phyloP scores from a whole-genome alignment of 202 grass and related monocot species.

The Setaria italica region DNA sequence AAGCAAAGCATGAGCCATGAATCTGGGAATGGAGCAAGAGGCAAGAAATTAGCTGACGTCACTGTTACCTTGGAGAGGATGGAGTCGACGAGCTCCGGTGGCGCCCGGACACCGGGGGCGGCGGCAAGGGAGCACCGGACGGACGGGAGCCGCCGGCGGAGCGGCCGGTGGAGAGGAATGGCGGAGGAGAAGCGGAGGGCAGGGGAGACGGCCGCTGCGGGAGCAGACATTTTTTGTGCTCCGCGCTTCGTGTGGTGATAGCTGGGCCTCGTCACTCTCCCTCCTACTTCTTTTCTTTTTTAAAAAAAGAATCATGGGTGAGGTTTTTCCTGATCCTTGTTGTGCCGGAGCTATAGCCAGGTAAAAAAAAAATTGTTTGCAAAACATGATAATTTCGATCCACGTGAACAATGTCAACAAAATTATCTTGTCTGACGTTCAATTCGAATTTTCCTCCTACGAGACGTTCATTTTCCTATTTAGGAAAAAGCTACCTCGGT shows the following conservation, averaged over 20 bases:
- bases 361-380: neutral
- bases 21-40: neutral
- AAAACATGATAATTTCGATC: neutral
- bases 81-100: slow-evolving; percentile 70
- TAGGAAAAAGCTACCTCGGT: too few relatives aligned
- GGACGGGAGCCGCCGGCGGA: slow-evolving; percentile 46
- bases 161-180: slow-evolving; percentile 40
- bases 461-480: neutral
- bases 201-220: slow-evolving; percentile 36
- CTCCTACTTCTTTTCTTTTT: neutral
- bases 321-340: neutral
- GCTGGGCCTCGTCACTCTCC: slow-evolving; percentile 8
- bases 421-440: neutral
- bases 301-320: neutral
- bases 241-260: slow-evolving; percentile 29
- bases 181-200: slow-evolving; percentile 55
- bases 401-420: neutral
- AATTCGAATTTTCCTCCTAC: neutral
- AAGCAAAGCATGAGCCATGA: slow-evolving; percentile 11
- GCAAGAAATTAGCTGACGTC: neutral
- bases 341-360: neutral
- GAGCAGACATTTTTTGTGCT: slow-evolving; percentile 51
- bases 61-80: slow-evolving; percentile 80
- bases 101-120: slow-evolving; percentile 49
- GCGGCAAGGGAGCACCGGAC: slow-evolving; percentile 66